A percentile compares a stretch with the other conserved stretches of the same genome.
These are phyloP conservation scores for Cyclanthera cordifolia DNA, from an alignment of 306 rosid species.

Conservation along the genomic window DNA sequence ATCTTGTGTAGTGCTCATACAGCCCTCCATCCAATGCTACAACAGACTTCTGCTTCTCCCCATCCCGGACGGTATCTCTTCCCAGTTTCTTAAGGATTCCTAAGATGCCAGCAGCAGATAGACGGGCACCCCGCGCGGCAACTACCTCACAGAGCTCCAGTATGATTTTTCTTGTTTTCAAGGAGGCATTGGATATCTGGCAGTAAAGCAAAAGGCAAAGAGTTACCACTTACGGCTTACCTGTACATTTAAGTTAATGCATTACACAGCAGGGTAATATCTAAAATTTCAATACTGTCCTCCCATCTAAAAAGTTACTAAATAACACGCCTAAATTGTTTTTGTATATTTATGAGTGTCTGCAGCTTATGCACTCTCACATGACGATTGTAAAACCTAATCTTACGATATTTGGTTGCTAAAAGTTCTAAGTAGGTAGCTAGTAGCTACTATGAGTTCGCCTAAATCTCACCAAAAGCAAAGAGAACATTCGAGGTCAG, in stretches of 20 bases:
- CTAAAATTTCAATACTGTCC: not conserved
- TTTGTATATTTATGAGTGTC: not conserved
- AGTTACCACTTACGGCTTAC: not conserved
- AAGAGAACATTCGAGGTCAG: not conserved
- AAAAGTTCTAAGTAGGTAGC: not conserved
- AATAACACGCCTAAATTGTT: not conserved
- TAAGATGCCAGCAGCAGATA: slow-evolving; percentile 73
- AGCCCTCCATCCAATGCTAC: slow-evolving; percentile 87
- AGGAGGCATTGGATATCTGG: slow-evolving; percentile 57
- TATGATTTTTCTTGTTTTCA: slow-evolving; percentile 41
- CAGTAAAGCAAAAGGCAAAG: not conserved
- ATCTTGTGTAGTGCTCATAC: slow-evolving; percentile 67
- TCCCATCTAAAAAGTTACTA: not conserved
- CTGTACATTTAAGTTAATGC: not conserved
- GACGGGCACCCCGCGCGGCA: slow-evolving; percentile 81
- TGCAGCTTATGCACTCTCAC: not conserved
- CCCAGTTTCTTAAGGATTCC: slow-evolving; percentile 77
- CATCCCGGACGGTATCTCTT: slow-evolving; percentile 32
- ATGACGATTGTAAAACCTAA: not conserved
- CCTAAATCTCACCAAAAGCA: not conserved
- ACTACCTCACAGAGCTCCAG: slow-evolving; percentile 63
- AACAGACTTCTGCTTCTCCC: slow-evolving; percentile 37
- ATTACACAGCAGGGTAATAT: not conserved
- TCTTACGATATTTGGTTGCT: not conserved
- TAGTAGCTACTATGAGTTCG: not conserved